Conservation (phyloP, 768 basidiomycete genomes). For the Termitomyces heimii region DNA sequence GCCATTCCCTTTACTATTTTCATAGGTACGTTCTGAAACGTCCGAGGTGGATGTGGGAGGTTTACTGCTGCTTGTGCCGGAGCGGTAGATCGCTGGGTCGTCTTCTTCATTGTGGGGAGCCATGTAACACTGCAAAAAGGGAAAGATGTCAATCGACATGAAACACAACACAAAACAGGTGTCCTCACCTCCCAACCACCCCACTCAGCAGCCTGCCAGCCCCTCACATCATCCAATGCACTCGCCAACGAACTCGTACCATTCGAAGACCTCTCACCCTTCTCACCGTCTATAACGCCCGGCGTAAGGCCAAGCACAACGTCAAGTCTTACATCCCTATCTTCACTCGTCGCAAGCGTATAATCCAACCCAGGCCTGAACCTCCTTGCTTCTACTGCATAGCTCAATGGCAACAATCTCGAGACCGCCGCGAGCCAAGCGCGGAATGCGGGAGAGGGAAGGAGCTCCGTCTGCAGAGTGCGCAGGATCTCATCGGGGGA, state of each 20-base stretch:
- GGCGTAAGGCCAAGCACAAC: conserved; percentile 86
- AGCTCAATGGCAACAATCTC: conserved; percentile 62
- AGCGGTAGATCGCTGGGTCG: conserved; percentile 91
- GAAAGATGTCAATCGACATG: neutral
- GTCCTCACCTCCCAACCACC: conserved; percentile 88
- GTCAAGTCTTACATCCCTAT: conserved; percentile 77
- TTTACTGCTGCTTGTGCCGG: conserved; percentile 46
- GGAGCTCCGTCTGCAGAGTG: conserved; percentile 69
- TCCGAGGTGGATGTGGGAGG: conserved; percentile 10
- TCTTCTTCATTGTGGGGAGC: conserved; percentile 92
- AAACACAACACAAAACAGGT: conserved; percentile 6
- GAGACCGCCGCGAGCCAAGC: conserved; percentile 82
- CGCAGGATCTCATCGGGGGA: conserved; percentile 57
- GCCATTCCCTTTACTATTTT: neutral
- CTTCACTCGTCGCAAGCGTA: conserved; percentile 86
- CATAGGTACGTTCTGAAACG: conserved; percentile 6
- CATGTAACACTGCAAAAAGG: conserved; percentile 72
- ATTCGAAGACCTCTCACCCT: conserved; percentile 20
- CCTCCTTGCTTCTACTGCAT: conserved; percentile 75
- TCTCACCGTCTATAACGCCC: conserved; percentile 27
- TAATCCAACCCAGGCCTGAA: conserved; percentile 94
- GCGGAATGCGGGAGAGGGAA: conserved; percentile 78
- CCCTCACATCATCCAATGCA: conserved; percentile 27
- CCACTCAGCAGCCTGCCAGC: conserved; percentile 73
- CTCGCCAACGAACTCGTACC: conserved; percentile 19